Evolutionary conservation across 2,329 filamentous ascomycete genomes (phyloP).

Genomic region (Cladosporium sphaerospermum): DNA sequence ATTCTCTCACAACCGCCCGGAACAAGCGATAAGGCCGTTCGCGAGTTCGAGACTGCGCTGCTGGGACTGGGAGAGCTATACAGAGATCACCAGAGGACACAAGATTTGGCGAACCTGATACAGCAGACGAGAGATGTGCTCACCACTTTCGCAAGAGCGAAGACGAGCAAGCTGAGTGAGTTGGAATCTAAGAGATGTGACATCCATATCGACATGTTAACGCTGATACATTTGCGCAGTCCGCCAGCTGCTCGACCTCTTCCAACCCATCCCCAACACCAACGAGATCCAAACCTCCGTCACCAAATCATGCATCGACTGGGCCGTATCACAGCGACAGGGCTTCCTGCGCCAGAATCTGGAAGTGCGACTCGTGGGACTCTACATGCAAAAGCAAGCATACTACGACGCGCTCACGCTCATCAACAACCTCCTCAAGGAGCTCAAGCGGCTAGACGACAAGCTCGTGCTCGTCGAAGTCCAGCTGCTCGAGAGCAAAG

Average conservation of each 20-base stretch:
- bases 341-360: constrained; percentile 97
- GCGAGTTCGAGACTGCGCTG: constrained; percentile 86
- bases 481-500: constrained; percentile 90
- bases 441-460: constrained; percentile 96
- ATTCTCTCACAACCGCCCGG: constrained; percentile 81
- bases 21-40: constrained; percentile 75
- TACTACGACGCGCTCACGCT: constrained; percentile 96
- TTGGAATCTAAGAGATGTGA: neutral
- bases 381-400: constrained; percentile 95
- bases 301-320: constrained; percentile 99
- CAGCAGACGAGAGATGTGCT: constrained; percentile 85
- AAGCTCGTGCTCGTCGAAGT: constrained; percentile 97
- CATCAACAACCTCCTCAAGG: constrained; percentile 91
- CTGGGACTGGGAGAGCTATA: constrained; percentile 89
- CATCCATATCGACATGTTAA: neutral
- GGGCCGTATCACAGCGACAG: constrained; percentile 89
- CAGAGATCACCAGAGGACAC: constrained; percentile 73
- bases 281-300: constrained; percentile 90
- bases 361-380: constrained; percentile 84
- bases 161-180: constrained; percentile 95
- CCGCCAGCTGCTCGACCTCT: constrained; percentile 91
- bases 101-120: constrained; percentile 84
- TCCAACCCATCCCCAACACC: constrained; percentile 87
- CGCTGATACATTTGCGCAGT: constrained; percentile 43
- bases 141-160: constrained; percentile 96